Evolutionary conservation across 75 land plant species (phyloP).

Genomic region (Adiantum capillusveneris): DNA sequence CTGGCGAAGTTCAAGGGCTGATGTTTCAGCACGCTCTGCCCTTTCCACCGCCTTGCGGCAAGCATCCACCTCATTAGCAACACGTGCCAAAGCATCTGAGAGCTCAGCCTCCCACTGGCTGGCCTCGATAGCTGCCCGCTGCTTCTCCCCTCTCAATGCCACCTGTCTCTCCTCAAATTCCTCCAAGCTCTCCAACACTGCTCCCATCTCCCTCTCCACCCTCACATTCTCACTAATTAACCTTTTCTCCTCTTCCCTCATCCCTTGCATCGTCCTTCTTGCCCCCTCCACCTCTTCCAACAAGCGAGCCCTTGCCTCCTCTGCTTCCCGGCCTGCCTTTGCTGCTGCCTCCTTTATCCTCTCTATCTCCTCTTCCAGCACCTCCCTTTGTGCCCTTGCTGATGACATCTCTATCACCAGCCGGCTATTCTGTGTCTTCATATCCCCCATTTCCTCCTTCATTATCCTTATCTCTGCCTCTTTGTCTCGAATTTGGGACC

Average conservation of each 20-base stretch:
- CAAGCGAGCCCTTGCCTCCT: neutral
- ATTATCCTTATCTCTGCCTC: neutral
- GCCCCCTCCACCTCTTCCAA: neutral
- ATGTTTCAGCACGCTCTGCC: neutral
- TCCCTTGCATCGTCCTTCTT: neutral
- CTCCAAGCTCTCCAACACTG: slow-evolving; percentile 2
- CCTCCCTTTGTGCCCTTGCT: neutral
- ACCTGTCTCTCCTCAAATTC: neutral
- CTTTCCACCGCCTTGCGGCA: neutral
- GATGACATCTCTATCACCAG: neutral
- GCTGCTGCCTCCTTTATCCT: neutral
- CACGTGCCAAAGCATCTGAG: neutral
- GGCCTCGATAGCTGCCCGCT: neutral
- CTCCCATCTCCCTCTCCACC: neutral
- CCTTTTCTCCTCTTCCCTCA: neutral
- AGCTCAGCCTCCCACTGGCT: neutral
- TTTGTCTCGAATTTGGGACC: neutral
- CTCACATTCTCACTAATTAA: neutral
- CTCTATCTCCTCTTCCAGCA: slow-evolving; percentile 2
- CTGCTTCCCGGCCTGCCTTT: neutral
- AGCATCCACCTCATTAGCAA: neutral
- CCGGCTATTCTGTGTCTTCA: neutral
- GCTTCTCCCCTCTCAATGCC: neutral
- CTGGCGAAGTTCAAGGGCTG: no score
- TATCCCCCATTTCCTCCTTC: neutral